These are phyloP conservation scores for Plantago major DNA, from an alignment of 257 asterid species.

Conservation along the genomic window DNA sequence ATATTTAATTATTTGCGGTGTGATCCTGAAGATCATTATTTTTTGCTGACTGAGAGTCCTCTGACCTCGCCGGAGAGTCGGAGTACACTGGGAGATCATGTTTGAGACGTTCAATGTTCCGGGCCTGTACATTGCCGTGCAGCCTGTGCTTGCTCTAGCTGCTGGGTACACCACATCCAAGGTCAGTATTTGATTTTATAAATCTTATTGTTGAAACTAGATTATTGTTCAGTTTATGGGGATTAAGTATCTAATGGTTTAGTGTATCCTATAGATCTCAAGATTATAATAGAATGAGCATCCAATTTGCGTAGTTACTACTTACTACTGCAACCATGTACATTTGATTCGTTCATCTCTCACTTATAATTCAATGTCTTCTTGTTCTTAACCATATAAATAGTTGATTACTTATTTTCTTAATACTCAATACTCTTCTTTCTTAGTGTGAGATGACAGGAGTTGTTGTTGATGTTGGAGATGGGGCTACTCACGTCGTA, in stretches of 20 bases:
- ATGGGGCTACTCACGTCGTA: slow-evolving; percentile 97
- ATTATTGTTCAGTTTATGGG: neutral
- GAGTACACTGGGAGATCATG: slow-evolving; percentile 93
- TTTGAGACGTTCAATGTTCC: slow-evolving; percentile 94
- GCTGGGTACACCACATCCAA: slow-evolving; percentile 95
- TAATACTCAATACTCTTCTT: slow-evolving; percentile 24
- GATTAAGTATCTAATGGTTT: neutral
- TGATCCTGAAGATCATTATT: slow-evolving; percentile 97
- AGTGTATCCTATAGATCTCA: too few relatives aligned
- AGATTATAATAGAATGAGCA: slow-evolving; percentile 1
- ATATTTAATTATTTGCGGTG: slow-evolving; percentile 80
- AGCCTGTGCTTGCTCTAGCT: slow-evolving; percentile 97
- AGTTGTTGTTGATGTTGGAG: slow-evolving; percentile 90
- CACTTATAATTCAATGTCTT: too few relatives aligned
- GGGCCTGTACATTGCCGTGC: slow-evolving; percentile 90
- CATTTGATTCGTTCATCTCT: neutral
- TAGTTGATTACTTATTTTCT: slow-evolving; percentile 25
- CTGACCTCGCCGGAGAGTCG: slow-evolving; percentile 87
- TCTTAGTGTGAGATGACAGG: slow-evolving; percentile 99
- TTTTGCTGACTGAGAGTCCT: slow-evolving; percentile 88
- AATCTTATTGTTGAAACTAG: neutral
- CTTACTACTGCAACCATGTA: neutral
- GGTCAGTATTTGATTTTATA: slow-evolving; percentile 40
- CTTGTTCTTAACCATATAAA: slow-evolving; percentile 5
- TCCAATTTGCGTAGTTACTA: neutral